Evolutionary conservation across 164 flowering plant species (phyloP), one percentile per base, ranked within the genome.

Genomic region (Umbilicus rupestris): DNA sequence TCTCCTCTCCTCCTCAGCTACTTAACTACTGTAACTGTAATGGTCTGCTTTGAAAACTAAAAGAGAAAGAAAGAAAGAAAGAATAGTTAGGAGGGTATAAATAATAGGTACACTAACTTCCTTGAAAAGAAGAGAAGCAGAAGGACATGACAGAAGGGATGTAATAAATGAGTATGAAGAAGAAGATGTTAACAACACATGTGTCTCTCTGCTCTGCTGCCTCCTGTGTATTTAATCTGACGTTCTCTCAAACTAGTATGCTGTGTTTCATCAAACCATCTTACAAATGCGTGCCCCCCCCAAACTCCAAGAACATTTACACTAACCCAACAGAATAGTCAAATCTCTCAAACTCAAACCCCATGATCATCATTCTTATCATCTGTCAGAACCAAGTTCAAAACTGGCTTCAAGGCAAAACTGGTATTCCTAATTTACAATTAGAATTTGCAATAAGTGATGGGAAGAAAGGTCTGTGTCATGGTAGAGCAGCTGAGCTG

Each of bases 271-370:
- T 55, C 19, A 55, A 55, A 55, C 60, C 60, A 28, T 55, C 60
- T 55, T 55, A 55, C 60, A 55, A 55, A 55, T 55, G 60, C 28
- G 60, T 55, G 60, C 33, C 60, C 28, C 31, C n/a, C 60, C 60
- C 60, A 55, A 55, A 55, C 33, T 55, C 60, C 60, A 55, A 55
- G 60, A 55, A 28, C 60, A 55, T 55, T 55, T 55, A 55, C 29
- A 55, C 60, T 26, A 55, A 3, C 60, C 31, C 60, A 55, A 26
- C 60, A 55, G 60, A 55, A 28, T 14, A 55, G 60, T 55, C 60
- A 55, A 55, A 55, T 55, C 60, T 28, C 33, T 35, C 1, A 35
- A 35, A 35, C 37, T 35, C 6, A 33, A 33, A 33, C 44, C 44
- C 12, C 44, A 55, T 55, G 33, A 55, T 55, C 31, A 55, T 55